A percentile compares a stretch with the other conserved stretches of the same genome.
These are phyloP conservation scores for Amylostereum areolatum DNA, from an alignment of 1,284 basidiomycete genomes.

Conservation along the genomic window DNA sequence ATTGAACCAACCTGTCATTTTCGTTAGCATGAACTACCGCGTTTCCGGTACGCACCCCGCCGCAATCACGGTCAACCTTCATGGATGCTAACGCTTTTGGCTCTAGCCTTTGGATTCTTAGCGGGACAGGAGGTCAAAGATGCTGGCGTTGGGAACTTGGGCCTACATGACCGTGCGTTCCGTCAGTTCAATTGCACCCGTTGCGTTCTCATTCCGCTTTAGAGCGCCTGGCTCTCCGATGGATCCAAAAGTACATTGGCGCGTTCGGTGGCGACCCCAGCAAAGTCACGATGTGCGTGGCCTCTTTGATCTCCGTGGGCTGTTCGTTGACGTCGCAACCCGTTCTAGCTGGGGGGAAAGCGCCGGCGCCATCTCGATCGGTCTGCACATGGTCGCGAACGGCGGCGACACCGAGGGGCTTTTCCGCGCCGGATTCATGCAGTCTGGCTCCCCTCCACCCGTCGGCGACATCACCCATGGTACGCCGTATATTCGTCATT, in stretches of 20 bases:
- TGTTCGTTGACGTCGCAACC: too few relatives aligned
- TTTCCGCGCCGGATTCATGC: slow-evolving; percentile 29
- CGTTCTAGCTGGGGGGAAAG: slow-evolving; percentile 32
- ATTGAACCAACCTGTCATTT: slow-evolving; percentile 18
- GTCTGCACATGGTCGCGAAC: slow-evolving; percentile 25
- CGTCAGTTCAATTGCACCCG: neutral
- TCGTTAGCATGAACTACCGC: slow-evolving; percentile 23
- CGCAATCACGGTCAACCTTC: neutral
- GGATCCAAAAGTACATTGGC: slow-evolving; percentile 34
- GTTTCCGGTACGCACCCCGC: slow-evolving; percentile 10
- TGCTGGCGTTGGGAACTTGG: slow-evolving; percentile 31
- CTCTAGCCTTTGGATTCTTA: slow-evolving; percentile 26
- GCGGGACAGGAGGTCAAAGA: slow-evolving; percentile 27
- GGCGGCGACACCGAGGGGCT: slow-evolving; percentile 25
- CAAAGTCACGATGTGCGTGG: slow-evolving; percentile 14
- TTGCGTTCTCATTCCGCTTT: too few relatives aligned
- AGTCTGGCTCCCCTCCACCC: slow-evolving; percentile 29
- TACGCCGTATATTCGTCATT: neutral
- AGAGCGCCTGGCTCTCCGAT: slow-evolving; percentile 28
- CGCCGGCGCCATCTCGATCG: slow-evolving; percentile 33
- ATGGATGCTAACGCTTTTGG: too few relatives aligned
- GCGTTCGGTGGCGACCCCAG: slow-evolving; percentile 34
- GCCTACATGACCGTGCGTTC: slow-evolving; percentile 27
- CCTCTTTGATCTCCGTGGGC: neutral
- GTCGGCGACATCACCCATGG: slow-evolving; percentile 22